Evolutionary conservation across 2,329 filamentous ascomycete species (phyloP), one percentile per base, ranked within the genome.

Genomic region (Rutstroemia sydowiana): DNA sequence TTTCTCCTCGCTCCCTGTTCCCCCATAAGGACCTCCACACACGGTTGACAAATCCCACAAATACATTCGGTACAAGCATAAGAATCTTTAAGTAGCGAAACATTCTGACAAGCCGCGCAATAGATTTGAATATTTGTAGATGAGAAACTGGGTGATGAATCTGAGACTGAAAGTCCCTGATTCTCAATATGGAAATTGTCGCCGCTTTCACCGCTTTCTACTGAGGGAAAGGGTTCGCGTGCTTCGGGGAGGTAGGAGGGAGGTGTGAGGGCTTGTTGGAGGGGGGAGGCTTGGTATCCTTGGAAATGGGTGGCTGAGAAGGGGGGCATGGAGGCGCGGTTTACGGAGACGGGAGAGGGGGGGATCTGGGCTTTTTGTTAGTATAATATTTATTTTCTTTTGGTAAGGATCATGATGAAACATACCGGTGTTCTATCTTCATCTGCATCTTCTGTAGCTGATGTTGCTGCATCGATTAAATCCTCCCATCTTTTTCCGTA

Each of bases 1-100:
- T 87, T 87, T 63, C 85, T 79, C 56, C 85, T 73, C 11, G 86
- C 85, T 46, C 85, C 82, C 66, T 89, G 85, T 66, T 89, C 86
- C 60, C 79, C 80, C 70, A 88, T 83, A 51, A 92, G 74, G 31
- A 88, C 81, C 63, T 90, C 85, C 53, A 96, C 89, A 63, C 92
- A 97, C 54, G 89, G 82, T 57, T 85, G 82, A 69, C 93, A 97
- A 45, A 97, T 78, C 14, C 91, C 92, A 66, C 89, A 95, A 57
- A 97, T 95, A 68, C 93, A 97, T 69, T 96, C 91, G 1, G 91
- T 95, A 68, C 92, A 97, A 20, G 92, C 92, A 65, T 90, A 96
- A 31, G 88, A 93, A 63, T 92, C 87, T 63, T 83, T 85, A 23
- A 97, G 73, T 10, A 84, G 73, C 47, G 85, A 91, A 16, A 90